Evolutionary conservation across 306 rosid species (phyloP), one percentile per base, ranked within the genome.

Genomic region (Hippophae gyantsensis): DNA sequence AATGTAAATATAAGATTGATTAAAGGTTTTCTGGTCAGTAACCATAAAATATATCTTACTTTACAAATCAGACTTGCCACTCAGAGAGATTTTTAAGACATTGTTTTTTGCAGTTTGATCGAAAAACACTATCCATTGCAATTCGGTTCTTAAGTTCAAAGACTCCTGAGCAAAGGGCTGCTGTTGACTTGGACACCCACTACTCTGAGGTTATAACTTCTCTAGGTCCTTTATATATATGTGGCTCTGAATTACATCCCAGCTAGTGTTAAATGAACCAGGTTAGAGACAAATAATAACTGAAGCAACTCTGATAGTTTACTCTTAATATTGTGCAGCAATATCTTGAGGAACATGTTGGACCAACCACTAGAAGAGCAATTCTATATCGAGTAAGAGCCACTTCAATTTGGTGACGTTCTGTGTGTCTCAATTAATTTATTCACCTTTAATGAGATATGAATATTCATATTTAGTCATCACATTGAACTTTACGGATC

Each of bases 101-200:
- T 38, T 14, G 11, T 55, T 54, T 71, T 65, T 59, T 72, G 68
- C 84, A 92, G 99, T 56, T 92, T 54, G 88, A 86, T 62, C 67
- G 76, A 66, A 72, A 68, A 73, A 81, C 85, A 10, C 18, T 92
- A 38, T 81, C 87, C 1, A 79, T 92, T 68, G 99, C 95, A 70
- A 62, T 76, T 68, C 85, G 96, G 57, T 93, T 93, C 79, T 68
- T 88, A 54, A 82, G 60, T 77, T 95, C 99, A 48, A 92, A 88
- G 77, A 86, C 95, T 75, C 95, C 99, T 43, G 97, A 86, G 68
- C 84, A 84, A 69, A 81, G 99, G 63, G 97, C 99, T 44, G 95
- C 83, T 74, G 99, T 93, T 58, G 99, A 93, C 75, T 86, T 93
- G 81, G 99, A 93, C 71, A 88, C 95, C 38, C 99, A 93, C 76